Evolutionary conservation across 805 yeast genomes (phyloP).

Genomic region (Candida ficus): DNA sequence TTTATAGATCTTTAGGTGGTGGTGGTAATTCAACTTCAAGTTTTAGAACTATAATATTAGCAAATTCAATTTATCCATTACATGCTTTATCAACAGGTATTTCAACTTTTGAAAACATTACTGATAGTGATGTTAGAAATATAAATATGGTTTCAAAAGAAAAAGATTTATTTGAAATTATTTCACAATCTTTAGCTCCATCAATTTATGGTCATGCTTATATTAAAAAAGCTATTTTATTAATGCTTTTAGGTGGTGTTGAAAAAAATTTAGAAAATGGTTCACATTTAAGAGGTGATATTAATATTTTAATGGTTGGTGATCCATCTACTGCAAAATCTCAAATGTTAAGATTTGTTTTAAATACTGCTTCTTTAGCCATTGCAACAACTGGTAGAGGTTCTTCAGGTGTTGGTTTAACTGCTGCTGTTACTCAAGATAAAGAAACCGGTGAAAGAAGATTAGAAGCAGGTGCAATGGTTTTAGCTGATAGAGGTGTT

Average conservation of each 20-base stretch:
- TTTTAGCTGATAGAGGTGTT: slow-evolving; percentile 92
- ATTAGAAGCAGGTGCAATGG: slow-evolving; percentile 99
- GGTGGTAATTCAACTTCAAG: slow-evolving; percentile 50
- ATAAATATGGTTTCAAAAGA: slow-evolving; percentile 74
- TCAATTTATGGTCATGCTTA: slow-evolving; percentile 91
- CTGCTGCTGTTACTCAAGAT: slow-evolving; percentile 97
- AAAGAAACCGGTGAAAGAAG: slow-evolving; percentile 96
- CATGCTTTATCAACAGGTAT: slow-evolving; percentile 87
- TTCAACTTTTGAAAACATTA: slow-evolving; percentile 59
- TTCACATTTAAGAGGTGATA: slow-evolving; percentile 96
- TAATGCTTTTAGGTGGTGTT: slow-evolving; percentile 90
- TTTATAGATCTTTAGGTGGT: slow-evolving; percentile 87
- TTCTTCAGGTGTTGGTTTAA: slow-evolving; percentile 99
- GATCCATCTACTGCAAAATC: slow-evolving; percentile 99
- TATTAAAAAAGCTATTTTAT: slow-evolving; percentile 83
- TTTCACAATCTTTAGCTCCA: slow-evolving; percentile 89
- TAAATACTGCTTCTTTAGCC: slow-evolving; percentile 92
- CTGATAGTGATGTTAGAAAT: slow-evolving; percentile 80
- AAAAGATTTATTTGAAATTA: slow-evolving; percentile 65
- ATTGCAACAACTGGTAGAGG: slow-evolving; percentile 99
- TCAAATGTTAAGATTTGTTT: slow-evolving; percentile 87
- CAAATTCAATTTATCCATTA: slow-evolving; percentile 83
- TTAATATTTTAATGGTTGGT: slow-evolving; percentile 93
- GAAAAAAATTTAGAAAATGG: slow-evolving; percentile 94
- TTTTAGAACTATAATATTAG: slow-evolving; percentile 78